phyloP scores from a whole-genome alignment of 129 eudicot genomes.

The Mikania micrantha region DNA sequence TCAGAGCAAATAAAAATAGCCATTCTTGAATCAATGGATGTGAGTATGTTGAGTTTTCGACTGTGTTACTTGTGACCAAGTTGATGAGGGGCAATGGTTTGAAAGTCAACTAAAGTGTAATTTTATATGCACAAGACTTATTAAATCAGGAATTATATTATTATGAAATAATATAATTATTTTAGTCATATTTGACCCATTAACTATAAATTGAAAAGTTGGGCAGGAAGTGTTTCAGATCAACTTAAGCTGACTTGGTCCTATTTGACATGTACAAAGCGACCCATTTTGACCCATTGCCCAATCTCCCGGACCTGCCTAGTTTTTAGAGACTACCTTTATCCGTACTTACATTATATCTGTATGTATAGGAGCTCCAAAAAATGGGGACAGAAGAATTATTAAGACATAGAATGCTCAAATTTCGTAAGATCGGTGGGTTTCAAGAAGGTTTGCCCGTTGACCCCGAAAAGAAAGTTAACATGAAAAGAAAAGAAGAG shows the following conservation, averaged over 20 bases:
- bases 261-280: neutral
- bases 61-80: neutral
- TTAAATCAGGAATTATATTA: neutral
- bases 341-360: neutral
- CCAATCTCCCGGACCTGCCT: neutral
- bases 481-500: conserved; percentile 58
- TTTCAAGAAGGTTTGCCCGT: conserved; percentile 59
- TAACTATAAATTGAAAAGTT: neutral
- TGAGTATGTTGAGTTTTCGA: conserved; percentile 33
- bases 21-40: conserved; percentile 76
- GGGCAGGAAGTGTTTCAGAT: neutral
- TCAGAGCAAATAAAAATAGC: conserved; percentile 81
- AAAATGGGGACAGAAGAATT: conserved; percentile 56
- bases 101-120: neutral
- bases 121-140: neutral
- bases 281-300: neutral
- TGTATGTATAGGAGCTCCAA: conserved; percentile 47
- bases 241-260: neutral
- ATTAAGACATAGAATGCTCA: conserved; percentile 47
- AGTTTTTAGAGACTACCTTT: neutral
- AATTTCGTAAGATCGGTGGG: conserved; percentile 74
- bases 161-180: neutral
- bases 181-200: neutral
- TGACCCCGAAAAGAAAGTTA: conserved; percentile 52
- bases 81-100: neutral